These are phyloP conservation scores for Venturia nashicola DNA, from an alignment of 2,329 filamentous ascomycete species.

Conservation along the genomic window DNA sequence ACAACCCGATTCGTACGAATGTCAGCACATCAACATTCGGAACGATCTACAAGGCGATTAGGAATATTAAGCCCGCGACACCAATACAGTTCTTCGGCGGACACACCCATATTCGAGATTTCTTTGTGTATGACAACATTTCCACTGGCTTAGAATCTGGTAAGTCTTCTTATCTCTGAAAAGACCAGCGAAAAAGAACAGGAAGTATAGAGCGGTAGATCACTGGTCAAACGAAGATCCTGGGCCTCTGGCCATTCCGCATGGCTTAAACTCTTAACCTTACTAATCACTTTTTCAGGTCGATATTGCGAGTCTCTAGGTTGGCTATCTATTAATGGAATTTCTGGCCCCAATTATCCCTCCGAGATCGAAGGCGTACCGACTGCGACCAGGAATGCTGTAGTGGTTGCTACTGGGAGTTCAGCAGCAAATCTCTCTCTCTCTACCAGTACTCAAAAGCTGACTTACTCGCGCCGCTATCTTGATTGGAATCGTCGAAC, in stretches of 20 bases:
- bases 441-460: constrained; percentile 22
- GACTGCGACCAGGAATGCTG: constrained; percentile 28
- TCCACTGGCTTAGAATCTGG: constrained; percentile 50
- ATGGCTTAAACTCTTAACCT: background rate
- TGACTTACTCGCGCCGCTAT: constrained; percentile 45
- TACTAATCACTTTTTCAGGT: background rate
- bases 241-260: background rate
- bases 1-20: constrained; percentile 43
- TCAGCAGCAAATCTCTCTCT: constrained; percentile 21
- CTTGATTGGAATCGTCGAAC: constrained; percentile 58
- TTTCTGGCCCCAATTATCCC: constrained; percentile 35
- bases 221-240: background rate
- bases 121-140: constrained; percentile 49
- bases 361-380: constrained; percentile 29
- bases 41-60: constrained; percentile 46
- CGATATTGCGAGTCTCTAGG: constrained; percentile 55
- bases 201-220: background rate
- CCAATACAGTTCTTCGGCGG: constrained; percentile 56
- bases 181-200: background rate
- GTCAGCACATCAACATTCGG: constrained; percentile 27
- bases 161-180: constrained; percentile 3
- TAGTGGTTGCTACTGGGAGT: constrained; percentile 23
- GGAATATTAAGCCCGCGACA: constrained; percentile 40
- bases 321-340: constrained; percentile 52
- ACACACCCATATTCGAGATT: constrained; percentile 53